A percentile compares a stretch with the other conserved stretches of the same genome.
Evolutionary conservation across 2,329 filamentous ascomycete species (phyloP).

Genomic region (Fusarium incarnatum): DNA sequence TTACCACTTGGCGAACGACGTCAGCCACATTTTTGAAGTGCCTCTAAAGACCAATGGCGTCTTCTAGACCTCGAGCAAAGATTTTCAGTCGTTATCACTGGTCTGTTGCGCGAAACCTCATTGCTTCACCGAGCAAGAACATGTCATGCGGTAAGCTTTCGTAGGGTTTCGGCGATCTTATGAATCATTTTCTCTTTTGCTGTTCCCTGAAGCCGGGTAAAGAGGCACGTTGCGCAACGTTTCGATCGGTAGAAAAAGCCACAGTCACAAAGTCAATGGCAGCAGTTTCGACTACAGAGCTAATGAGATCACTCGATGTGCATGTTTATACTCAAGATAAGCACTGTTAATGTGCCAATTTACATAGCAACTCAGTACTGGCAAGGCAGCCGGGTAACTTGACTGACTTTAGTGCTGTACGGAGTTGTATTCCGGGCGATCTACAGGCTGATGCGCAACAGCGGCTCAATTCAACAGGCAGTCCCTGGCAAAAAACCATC

Average conservation of each 20-base stretch:
- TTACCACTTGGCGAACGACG: constrained; percentile 10
- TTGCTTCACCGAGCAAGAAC: neutral
- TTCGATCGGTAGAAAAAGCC: neutral
- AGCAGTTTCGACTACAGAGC: neutral
- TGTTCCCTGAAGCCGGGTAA: neutral
- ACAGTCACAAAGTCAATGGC: neutral
- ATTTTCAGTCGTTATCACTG: neutral
- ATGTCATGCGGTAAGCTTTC: neutral
- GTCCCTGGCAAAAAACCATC: neutral
- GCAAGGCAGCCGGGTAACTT: neutral
- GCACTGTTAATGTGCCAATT: neutral
- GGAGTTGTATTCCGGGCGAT: neutral
- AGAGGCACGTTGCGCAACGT: neutral
- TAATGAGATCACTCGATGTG: neutral
- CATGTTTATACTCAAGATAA: neutral
- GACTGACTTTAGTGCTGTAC: neutral
- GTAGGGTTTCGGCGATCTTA: neutral
- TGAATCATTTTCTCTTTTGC: neutral
- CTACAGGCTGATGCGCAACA: neutral
- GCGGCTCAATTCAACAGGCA: neutral
- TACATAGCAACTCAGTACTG: neutral
- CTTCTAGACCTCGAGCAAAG: neutral
- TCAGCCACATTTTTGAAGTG: constrained; percentile 6
- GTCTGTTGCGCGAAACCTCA: neutral
- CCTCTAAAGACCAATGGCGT: constrained; percentile 9